These are phyloP conservation scores for Lasiodiplodia gonubiensis DNA, from an alignment of 2,329 filamentous ascomycete genomes.

Conservation along the genomic window DNA sequence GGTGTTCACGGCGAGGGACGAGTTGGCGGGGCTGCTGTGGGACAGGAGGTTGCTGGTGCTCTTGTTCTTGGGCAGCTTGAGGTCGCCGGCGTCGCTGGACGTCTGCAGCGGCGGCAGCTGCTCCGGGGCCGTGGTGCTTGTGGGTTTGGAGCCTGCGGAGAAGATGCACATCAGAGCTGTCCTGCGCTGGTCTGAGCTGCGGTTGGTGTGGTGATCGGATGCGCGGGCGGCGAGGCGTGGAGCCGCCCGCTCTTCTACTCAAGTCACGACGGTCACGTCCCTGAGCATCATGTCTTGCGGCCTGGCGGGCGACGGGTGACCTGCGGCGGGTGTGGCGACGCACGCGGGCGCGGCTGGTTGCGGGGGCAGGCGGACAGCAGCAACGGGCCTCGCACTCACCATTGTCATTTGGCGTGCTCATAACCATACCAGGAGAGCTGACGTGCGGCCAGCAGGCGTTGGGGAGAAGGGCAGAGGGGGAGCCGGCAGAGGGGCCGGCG, in stretches of 20 bases:
- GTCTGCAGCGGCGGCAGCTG: constrained; percentile 12
- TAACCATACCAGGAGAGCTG: constrained; percentile 43
- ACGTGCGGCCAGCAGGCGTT: constrained; percentile 26
- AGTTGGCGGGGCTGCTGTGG: constrained; percentile 35
- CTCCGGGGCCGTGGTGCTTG: constrained; percentile 20
- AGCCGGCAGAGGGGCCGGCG: constrained; percentile 19
- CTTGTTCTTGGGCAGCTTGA: constrained; percentile 54
- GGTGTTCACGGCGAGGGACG: constrained; percentile 58
- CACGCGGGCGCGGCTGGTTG: constrained; percentile 4
- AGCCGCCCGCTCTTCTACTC: constrained; percentile 16
- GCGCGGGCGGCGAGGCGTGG: constrained; percentile 26
- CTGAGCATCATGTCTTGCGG: constrained; percentile 11
- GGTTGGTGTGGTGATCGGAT: constrained; percentile 27
- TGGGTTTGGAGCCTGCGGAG: constrained; percentile 29
- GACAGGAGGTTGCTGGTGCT: constrained; percentile 56
- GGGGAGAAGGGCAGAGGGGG: constrained; percentile 11
- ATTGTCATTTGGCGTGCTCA: constrained; percentile 49
- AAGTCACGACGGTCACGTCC: constrained; percentile 26
- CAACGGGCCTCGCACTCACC: constrained; percentile 37
- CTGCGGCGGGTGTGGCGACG: constrained; percentile 2
- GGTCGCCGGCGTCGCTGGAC: constrained; percentile 35
- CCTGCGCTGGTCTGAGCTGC: constrained; percentile 25
- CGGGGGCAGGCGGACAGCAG: constrained; percentile 14
- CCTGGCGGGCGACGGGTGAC: constrained; percentile 17
- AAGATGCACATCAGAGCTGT: constrained; percentile 28